phyloP scores from a whole-genome alignment of 192 early-diverging fungal genomes.

The Podila epigama region DNA sequence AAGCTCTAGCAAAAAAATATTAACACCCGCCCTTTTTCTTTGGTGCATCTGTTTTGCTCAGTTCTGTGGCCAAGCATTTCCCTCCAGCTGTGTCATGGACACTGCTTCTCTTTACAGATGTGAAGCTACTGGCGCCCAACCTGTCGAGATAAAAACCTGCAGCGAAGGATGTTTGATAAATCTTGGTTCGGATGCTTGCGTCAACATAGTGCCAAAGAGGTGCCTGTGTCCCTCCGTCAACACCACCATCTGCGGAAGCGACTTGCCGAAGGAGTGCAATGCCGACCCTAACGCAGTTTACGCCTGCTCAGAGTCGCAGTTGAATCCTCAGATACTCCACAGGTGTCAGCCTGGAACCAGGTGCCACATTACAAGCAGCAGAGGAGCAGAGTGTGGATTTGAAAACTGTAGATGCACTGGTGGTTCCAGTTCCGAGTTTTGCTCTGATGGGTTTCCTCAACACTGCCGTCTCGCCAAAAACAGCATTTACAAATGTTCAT shows the following conservation, averaged over 20 bases:
- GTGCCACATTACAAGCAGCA: neutral
- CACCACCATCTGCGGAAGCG: neutral
- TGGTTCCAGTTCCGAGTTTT: neutral
- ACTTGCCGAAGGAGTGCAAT: neutral
- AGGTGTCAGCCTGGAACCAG: constrained; percentile 2
- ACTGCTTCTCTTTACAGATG: constrained; percentile 5
- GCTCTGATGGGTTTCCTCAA: neutral
- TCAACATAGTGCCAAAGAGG: no score
- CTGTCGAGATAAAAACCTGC: neutral
- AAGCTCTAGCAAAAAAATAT: no score
- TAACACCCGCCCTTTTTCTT: no score
- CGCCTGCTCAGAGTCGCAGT: neutral
- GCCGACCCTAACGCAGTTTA: neutral
- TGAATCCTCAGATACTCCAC: neutral
- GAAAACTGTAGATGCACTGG: constrained; percentile 1
- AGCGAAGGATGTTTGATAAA: neutral
- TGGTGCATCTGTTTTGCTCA: neutral
- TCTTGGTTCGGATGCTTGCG: neutral
- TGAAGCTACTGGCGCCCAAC: neutral
- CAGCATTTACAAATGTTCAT: neutral
- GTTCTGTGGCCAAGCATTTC: constrained; percentile 8
- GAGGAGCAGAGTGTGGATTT: neutral
- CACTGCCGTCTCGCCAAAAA: neutral
- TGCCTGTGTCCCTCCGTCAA: neutral
- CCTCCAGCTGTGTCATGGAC: neutral